Conservation (phyloP, 2,329 filamentous ascomycete species). For the Arthrobotrys conoides region DNA sequence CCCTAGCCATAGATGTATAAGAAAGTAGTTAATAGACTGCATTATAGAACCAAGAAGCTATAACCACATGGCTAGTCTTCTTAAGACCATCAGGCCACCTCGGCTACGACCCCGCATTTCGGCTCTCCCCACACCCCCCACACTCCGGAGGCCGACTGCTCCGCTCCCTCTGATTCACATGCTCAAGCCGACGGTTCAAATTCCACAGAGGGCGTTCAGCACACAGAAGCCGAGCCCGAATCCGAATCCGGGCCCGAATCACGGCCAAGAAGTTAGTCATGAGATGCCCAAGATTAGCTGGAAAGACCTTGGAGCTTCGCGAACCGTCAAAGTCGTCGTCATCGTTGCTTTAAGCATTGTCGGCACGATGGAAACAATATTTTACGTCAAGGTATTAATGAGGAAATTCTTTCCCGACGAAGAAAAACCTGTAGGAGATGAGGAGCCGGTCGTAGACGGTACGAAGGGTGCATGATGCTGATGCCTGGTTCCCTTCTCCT, state of each 20-base stretch:
- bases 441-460: neutral
- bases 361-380: constrained; percentile 63
- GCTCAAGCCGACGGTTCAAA: constrained; percentile 15
- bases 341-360: constrained; percentile 60
- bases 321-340: constrained; percentile 62
- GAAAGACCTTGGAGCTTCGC: constrained; percentile 62
- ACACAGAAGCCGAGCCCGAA: constrained; percentile 31
- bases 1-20: neutral
- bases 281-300: constrained; percentile 57
- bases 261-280: constrained; percentile 45
- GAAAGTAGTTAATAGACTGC: constrained; percentile 1
- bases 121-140: constrained; percentile 21
- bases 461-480: constrained; percentile 3
- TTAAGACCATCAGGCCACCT: constrained; percentile 37
- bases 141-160: constrained; percentile 18
- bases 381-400: constrained; percentile 63
- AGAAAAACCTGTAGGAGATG: constrained; percentile 11
- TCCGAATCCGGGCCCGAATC: constrained; percentile 8
- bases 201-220: constrained; percentile 31
- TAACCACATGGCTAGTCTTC: constrained; percentile 34
- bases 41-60: neutral
- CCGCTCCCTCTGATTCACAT: constrained; percentile 18
- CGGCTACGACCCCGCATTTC: constrained; percentile 33
- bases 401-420: constrained; percentile 60
- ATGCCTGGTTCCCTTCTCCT: neutral